These are phyloP conservation scores for Lumnitzera littorea DNA, from an alignment of 345 rosid species.

Conservation along the genomic window DNA sequence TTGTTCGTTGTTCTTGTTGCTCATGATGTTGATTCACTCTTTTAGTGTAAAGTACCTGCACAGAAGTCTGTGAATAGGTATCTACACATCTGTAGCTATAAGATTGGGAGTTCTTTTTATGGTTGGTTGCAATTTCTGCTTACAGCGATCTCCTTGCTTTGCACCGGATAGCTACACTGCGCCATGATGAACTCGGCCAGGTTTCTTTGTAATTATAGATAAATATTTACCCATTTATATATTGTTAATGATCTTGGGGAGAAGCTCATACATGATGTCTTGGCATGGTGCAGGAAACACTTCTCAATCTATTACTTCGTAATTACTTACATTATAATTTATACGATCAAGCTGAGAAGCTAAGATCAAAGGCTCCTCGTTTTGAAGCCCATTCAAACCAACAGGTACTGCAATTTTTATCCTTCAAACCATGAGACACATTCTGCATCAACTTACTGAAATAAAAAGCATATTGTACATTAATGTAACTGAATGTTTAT, in stretches of 20 bases:
- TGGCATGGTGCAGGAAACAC: constrained; percentile 63
- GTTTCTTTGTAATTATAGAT: constrained; percentile 21
- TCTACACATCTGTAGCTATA: too few species aligned
- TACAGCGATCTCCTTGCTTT: constrained; percentile 67
- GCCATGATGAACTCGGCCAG: constrained; percentile 89
- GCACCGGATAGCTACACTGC: constrained; percentile 77
- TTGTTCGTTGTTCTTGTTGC: too few species aligned
- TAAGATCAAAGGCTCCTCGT: constrained; percentile 80
- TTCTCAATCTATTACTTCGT: constrained; percentile 72
- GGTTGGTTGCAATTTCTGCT: neutral
- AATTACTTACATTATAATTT: constrained; percentile 79
- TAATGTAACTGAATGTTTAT: neutral
- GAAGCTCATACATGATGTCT: constrained; percentile 14
- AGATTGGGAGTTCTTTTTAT: neutral
- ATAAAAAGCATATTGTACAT: too few species aligned
- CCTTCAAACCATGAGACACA: too few species aligned
- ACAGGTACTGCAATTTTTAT: constrained; percentile 36
- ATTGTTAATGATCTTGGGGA: constrained; percentile 1
- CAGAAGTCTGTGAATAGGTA: too few species aligned
- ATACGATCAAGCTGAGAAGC: constrained; percentile 87
- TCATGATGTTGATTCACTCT: too few species aligned
- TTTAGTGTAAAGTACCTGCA: too few species aligned
- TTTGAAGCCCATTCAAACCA: constrained; percentile 95
- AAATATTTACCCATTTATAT: too few species aligned
- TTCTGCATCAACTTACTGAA: too few species aligned